Evolutionary conservation across 805 yeast species (phyloP), one percentile per base, ranked within the genome.

Genomic region (Cyberlindnera euphorbiiphila): DNA sequence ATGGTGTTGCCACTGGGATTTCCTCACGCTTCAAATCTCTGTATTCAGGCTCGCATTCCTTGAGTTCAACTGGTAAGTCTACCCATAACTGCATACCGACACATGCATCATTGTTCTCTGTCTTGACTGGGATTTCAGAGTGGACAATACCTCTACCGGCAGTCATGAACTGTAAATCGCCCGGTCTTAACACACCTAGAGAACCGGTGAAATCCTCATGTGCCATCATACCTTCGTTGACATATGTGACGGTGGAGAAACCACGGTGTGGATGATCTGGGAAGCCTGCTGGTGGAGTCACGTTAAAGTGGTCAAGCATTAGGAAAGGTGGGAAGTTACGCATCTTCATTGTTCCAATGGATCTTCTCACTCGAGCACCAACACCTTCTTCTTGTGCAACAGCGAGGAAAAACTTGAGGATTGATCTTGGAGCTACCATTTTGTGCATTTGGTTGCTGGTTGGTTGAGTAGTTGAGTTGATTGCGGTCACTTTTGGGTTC

Each of bases 121-220:
- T 61, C 25, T 69, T 65, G 24, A 79, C 79, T 8, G 95, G 95
- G 76, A 86, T 86, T 56, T 87, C 96, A 3, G 87, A 74, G 59
- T 86, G 96, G 37, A 84, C 84, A 25, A 86, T 76, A 34, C 94
- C 96, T 50, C 72, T 74, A 42, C 95, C 96, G 5, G 96, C 95
- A 19, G 95, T 87, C 96, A 87, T 87, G 60, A 87, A 86, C 60
- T 87, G 96, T 48, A 88, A 66, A 57, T 87, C 96, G 40, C 95
- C 96, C 7, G 86, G 76, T 44, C 74, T 69, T 36, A 88, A 63
- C 8, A 85, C 68, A 39, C 95, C 96, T 36, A 73, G 70, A n/a
- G 82, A 65, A 1, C 95, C 95, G 2, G 94, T 84, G 62, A 87
- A 85, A 58, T 88, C 96, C 55, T 82, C 88, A 56, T 84, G 94